Base-by-base conservation (phyloP, 2,329 filamentous ascomycete genomes). In the Whalleya microplaca region DNA sequence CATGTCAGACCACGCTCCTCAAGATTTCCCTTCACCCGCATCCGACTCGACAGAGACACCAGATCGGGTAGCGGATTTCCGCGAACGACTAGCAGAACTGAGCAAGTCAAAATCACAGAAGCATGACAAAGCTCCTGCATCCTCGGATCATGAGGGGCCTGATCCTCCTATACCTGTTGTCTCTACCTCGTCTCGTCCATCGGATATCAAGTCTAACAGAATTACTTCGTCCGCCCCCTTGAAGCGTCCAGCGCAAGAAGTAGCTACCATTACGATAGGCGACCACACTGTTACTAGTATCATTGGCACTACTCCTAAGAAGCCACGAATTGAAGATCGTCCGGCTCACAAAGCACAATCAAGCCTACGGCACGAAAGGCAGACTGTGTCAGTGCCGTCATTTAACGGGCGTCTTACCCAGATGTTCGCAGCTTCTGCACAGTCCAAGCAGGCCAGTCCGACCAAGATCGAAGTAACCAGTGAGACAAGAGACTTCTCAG, bases 231-330 rank as follows among this genome's bases (percentile, higher is more conserved):
- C 65, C 5, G 46, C 59, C 6, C 62, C 65, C 20, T 80, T 82
- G 1, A 89, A 85, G 67, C 81, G 88, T 32, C 75, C 81, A 1
- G 81, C 83, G 1, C 75, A 81, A 23, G 86, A 91, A 65, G 76
- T 87, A 49, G 89, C 90, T 19, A 91, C 88, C 1, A 90, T 94
- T 46, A 92, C 88, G 0, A 84, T 94, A 51, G 90, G 89, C 1
- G 80, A 87, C 59, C 82, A 80, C 45, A 91, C 87, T 0, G 80
- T 86, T 4, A 88, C 84, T 0, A 87, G 86, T 19, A 80, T 85
- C 29, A 80, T 92, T 62, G 88, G 88, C 1, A 82, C 78, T 48
- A 77, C 82, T 48, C 68, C 78, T 3, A 83, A 84, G 60, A 79
- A 73, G 55, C 75, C 71, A 53, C 73, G 75, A 45, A 72, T 74